These are phyloP conservation scores for Bolboschoenus planiculmis DNA, from an alignment of 176 grass and related monocot genomes.

Conservation along the genomic window DNA sequence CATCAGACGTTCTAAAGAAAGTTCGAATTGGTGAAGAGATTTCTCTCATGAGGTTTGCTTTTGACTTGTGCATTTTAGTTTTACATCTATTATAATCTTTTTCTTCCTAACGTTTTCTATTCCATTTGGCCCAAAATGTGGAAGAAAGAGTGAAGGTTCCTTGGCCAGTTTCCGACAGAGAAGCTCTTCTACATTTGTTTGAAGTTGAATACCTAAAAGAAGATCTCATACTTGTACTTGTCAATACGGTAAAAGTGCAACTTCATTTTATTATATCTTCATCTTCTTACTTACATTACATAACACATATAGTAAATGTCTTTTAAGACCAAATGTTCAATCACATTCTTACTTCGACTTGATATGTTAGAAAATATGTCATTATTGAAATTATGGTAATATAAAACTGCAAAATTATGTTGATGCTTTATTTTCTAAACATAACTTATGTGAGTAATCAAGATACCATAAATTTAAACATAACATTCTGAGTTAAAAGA, in stretches of 20 bases:
- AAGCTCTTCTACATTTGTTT: constrained; percentile 89
- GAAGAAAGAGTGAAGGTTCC: constrained; percentile 99
- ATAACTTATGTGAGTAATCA: neutral
- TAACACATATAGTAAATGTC: neutral
- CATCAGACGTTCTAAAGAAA: constrained; percentile 63
- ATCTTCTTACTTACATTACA: constrained; percentile 10
- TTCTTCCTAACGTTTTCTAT: constrained; percentile 14
- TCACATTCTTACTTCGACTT: constrained; percentile 3
- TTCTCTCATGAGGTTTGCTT: constrained; percentile 75
- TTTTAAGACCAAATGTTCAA: neutral
- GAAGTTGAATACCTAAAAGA: constrained; percentile 84
- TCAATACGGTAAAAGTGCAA: constrained; percentile 63
- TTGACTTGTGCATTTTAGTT: constrained; percentile 13
- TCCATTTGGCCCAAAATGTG: constrained; percentile 51
- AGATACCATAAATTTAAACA: neutral
- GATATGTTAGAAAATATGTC: neutral
- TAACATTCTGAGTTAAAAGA: neutral
- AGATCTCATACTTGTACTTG: constrained; percentile 81
- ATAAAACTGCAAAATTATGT: neutral
- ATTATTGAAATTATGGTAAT: neutral
- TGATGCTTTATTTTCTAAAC: neutral
- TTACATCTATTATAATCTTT: constrained; percentile 30
- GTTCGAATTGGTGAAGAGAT: constrained; percentile 94
- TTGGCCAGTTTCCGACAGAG: constrained; percentile 94
- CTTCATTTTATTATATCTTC: neutral